phyloP scores from a whole-genome alignment of 768 basidiomycete genomes.

The Mycena polygramma region DNA sequence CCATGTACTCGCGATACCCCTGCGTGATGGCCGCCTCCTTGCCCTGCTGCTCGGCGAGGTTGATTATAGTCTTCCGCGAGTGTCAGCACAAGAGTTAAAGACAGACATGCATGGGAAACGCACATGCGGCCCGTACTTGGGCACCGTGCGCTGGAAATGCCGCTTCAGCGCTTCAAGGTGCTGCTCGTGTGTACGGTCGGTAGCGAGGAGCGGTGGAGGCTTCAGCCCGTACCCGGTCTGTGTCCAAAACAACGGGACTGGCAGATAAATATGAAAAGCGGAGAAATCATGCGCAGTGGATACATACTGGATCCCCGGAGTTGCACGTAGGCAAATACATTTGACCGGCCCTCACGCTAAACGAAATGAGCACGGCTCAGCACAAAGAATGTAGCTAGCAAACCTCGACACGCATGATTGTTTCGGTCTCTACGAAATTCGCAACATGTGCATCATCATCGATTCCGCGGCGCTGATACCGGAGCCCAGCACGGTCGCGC shows the following conservation, averaged over 20 bases:
- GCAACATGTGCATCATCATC: slow-evolving; percentile 95
- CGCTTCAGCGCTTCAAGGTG: slow-evolving; percentile 76
- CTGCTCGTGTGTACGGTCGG: slow-evolving; percentile 81
- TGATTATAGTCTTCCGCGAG: slow-evolving; percentile 76
- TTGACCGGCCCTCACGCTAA: slow-evolving; percentile 80
- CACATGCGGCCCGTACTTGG: slow-evolving; percentile 85
- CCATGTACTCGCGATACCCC: slow-evolving; percentile 80
- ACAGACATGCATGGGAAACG: slow-evolving; percentile 42
- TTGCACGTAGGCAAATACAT: slow-evolving; percentile 92
- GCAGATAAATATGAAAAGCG: slow-evolving; percentile 6
- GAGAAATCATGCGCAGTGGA: not conserved
- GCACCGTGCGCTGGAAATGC: slow-evolving; percentile 77
- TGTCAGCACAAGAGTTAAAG: slow-evolving; percentile 21
- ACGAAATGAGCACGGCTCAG: not conserved
- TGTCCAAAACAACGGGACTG: slow-evolving; percentile 95
- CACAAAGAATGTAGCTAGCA: slow-evolving; percentile 30
- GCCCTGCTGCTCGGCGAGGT: slow-evolving; percentile 91
- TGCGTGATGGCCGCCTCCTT: slow-evolving; percentile 87
- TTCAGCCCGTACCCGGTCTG: slow-evolving; percentile 90
- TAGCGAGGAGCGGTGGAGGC: slow-evolving; percentile 83
- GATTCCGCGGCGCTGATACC: slow-evolving; percentile 95
- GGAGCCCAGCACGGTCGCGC: slow-evolving; percentile 89
- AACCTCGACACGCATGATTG: slow-evolving; percentile 87
- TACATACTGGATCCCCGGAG: slow-evolving; percentile 89
- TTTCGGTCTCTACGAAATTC: slow-evolving; percentile 97